Base-by-base conservation (phyloP, 2,329 filamentous ascomycete genomes). In the Hortaea sp. region DNA sequence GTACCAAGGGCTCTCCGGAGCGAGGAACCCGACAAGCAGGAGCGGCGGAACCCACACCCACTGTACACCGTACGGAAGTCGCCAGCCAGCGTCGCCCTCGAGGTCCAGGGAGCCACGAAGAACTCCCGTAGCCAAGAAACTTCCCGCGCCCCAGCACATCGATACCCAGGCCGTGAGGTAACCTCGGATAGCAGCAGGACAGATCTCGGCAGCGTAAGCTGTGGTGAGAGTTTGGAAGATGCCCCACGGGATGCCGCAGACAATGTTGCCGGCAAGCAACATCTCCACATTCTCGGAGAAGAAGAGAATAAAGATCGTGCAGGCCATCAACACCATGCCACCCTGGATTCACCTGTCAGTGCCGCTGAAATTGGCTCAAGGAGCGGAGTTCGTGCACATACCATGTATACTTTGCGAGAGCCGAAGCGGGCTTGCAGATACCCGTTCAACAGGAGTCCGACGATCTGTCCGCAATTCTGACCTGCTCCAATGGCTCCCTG, bases 391-490 rank as follows among this genome's bases (percentile, higher is more conserved):
- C 84, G 69, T 29, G 76, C 20, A 20, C 20, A 78, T 13, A 57
- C 67, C 46, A 84, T 75, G 51, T 84, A 73, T 12, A 79, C 82
- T 57, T 76, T 55, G 27, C 54, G 53, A 35, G 56, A 61, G 6
- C 61, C 61, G 30, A 52, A 58, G 5, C 49, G 46, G 63, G 85
- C 80, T n/a, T 79, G 79, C 42, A 83, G 63, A 61, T 73, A 79
- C 39, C 82, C 82, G 58, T 83, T 84, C 61, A 84, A 84, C 69
- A 53, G 82, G 67, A 84, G 70, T 12, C 82, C 82, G 46, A 85
- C 72, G 45, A 86, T 79, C 58, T 82, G 62, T 45, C 56, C 56
- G 2, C 55, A 45, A 46, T 75, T 71, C 42, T 75, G 74, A 29
- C 75, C 78, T 37, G 34, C 46, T 77, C 78, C 5, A 69, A 72